Evolutionary conservation across 495 filamentous ascomycete genomes (phyloP).

Genomic region (Aspergillus olivimuriae): DNA sequence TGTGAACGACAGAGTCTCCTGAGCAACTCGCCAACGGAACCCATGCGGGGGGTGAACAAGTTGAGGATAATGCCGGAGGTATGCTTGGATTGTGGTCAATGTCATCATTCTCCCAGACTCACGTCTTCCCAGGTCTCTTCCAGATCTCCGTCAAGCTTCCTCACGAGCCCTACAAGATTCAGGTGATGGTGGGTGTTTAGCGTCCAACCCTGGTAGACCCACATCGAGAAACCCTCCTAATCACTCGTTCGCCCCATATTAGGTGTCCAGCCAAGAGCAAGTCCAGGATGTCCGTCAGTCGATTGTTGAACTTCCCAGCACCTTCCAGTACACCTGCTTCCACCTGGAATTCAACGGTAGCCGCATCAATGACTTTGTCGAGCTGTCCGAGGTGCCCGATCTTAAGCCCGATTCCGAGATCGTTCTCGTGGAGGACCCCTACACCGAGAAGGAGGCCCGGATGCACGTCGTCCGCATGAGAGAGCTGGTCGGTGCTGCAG

Average conservation of each 20-base stretch:
- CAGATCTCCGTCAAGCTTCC: conserved; percentile 79
- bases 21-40: conserved; percentile 34
- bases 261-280: conserved; percentile 92
- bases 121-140: conserved; percentile 51
- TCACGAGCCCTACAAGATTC: conserved; percentile 68
- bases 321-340: conserved; percentile 97
- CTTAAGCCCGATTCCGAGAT: conserved; percentile 69
- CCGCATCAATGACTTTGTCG: conserved; percentile 89
- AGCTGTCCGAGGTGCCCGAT: conserved; percentile 84
- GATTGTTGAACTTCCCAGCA: conserved; percentile 86
- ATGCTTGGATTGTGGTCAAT: conserved; percentile 12
- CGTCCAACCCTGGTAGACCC: not conserved
- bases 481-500: conserved; percentile 87
- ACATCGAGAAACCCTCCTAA: not conserved
- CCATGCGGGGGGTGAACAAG: conserved; percentile 26
- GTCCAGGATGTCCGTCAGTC: conserved; percentile 97
- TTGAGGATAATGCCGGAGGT: conserved; percentile 38
- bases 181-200: conserved; percentile 64
- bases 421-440: conserved; percentile 84
- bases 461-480: conserved; percentile 86
- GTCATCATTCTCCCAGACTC: not conserved
- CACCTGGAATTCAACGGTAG: conserved; percentile 83
- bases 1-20: conserved; percentile 23
- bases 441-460: conserved; percentile 96
- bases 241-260: conserved; percentile 15